Percentiles rank a stretch among this genome's conserved stretches.
phyloP scores from a whole-genome alignment of 768 basidiomycete genomes.

The Trametes cingulata region DNA sequence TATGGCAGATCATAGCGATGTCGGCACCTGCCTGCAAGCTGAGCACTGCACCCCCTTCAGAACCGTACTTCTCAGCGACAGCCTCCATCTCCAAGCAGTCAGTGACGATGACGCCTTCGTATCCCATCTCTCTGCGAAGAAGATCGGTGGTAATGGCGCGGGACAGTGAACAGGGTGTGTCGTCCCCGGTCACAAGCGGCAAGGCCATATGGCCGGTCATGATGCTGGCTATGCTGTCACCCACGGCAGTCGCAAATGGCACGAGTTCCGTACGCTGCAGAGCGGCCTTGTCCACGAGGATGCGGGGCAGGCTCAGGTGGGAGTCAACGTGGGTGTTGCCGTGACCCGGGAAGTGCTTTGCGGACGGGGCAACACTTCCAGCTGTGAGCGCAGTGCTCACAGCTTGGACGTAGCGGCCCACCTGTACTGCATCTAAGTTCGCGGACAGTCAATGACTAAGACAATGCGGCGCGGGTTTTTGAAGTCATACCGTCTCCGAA shows the following conservation, averaged over 20 bases:
- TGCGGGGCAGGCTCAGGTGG: conserved; percentile 63
- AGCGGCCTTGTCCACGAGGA: conserved; percentile 48
- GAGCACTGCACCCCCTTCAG: conserved; percentile 54
- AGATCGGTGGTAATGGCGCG: conserved; percentile 51
- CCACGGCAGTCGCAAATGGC: conserved; percentile 54
- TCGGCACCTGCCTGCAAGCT: conserved; percentile 67
- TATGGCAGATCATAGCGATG: conserved; percentile 76
- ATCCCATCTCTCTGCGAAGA: conserved; percentile 52
- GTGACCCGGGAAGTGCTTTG: conserved; percentile 76
- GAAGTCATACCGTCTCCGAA: conserved; percentile 60
- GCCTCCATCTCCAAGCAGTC: conserved; percentile 82
- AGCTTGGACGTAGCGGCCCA: conserved; percentile 49
- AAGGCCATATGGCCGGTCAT: conserved; percentile 80
- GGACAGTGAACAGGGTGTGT: conserved; percentile 62
- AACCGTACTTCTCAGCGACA: conserved; percentile 51
- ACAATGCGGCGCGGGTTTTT: too few species aligned
- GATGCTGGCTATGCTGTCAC: conserved; percentile 48
- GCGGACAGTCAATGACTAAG: too few species aligned
- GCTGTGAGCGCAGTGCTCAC: conserved; percentile 50
- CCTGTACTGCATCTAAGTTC: conserved; percentile 51
- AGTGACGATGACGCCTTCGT: conserved; percentile 63
- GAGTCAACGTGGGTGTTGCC: conserved; percentile 75
- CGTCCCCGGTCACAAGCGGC: conserved; percentile 53
- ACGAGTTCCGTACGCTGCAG: conserved; percentile 53
- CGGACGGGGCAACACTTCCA: conserved; percentile 56